Percentiles rank a stretch among this genome's conserved stretches.
Evolutionary conservation across 2,329 filamentous ascomycete species (phyloP).

Genomic region (Penicillium sp.): DNA sequence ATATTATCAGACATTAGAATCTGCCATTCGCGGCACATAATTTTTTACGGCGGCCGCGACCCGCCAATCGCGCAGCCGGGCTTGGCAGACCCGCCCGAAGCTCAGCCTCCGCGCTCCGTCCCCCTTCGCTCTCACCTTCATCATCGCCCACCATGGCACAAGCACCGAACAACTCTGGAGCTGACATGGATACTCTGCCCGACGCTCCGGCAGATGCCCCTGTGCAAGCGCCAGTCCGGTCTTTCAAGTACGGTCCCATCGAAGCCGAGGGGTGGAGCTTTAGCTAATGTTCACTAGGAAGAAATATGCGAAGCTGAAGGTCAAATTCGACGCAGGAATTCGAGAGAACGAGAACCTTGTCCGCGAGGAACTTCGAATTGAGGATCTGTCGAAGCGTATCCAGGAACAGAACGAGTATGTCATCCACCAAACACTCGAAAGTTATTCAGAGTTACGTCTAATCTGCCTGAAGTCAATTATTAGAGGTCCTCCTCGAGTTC

Average conservation of each 20-base stretch:
- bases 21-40: constrained; percentile 13
- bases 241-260: constrained; percentile 61
- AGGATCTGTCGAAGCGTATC: constrained; percentile 78
- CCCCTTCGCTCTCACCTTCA: constrained; percentile 2
- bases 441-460: constrained; percentile 6
- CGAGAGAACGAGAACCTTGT: constrained; percentile 68
- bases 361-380: constrained; percentile 78
- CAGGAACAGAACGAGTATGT: constrained; percentile 91
- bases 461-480: constrained; percentile 69
- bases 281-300: constrained; percentile 55
- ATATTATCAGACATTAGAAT: not conserved
- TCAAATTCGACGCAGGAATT: constrained; percentile 79
- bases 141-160: constrained; percentile 36
- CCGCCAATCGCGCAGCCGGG: constrained; percentile 25
- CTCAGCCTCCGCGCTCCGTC: constrained; percentile 8
- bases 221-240: constrained; percentile 63
- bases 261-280: constrained; percentile 1
- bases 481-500: constrained; percentile 87
- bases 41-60: constrained; percentile 38
- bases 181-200: constrained; percentile 35
- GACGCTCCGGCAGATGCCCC: constrained; percentile 42
- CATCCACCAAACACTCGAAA: not conserved
- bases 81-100: constrained; percentile 26
- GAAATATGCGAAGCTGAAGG: constrained; percentile 89
- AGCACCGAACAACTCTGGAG: constrained; percentile 32